Evolutionary conservation across 257 asterid species (phyloP), one percentile per base, ranked within the genome.

Genomic region (Fraxinus excelsior): DNA sequence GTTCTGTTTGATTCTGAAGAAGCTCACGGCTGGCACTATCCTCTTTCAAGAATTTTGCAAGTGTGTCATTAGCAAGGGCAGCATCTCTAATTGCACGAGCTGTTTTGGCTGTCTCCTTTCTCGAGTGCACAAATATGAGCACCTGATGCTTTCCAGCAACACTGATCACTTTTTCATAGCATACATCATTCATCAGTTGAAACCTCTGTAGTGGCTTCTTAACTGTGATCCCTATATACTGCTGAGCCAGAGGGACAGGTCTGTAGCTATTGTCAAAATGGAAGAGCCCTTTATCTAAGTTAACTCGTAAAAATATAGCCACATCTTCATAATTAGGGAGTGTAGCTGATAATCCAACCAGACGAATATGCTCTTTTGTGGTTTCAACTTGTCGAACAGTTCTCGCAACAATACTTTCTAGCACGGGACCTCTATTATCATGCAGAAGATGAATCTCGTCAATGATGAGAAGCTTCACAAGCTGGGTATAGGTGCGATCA

Each of bases 101-200:
- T 51, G 76, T 73, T 51, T 73, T 73, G 35, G 76, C 46, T 19
- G 76, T 73, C 38, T 73, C 76, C 62, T 73, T 73, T 62, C 76
- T 73, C 12, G 76, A 73, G 49, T 73, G 76, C 32, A 73, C 76
- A 73, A 73, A 73, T 28, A 73, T 73, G 46, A 73, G 76, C 60
- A 73, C 76, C 67, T 73, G 76, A 51, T 73, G 76, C 49, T 73
- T 73, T 31, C 76, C 76, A 0, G 76, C 76, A 25, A 53, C 67
- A 73, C 76, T 73, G 29, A 73, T 53, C 23, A 73, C 76, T 68
- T 73, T 73, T 25, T 73, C 76, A 51, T 73, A 73, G 62, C 76
- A 73, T n/a, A 73, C 76, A 73, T 73, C 76, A 53, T 73, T 73
- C 76, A 73, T 73, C 76, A 73, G 40, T 42, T 73, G 76, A 62